Conservation (phyloP, 305 asterid species). For the Fraxinus platypoda region DNA sequence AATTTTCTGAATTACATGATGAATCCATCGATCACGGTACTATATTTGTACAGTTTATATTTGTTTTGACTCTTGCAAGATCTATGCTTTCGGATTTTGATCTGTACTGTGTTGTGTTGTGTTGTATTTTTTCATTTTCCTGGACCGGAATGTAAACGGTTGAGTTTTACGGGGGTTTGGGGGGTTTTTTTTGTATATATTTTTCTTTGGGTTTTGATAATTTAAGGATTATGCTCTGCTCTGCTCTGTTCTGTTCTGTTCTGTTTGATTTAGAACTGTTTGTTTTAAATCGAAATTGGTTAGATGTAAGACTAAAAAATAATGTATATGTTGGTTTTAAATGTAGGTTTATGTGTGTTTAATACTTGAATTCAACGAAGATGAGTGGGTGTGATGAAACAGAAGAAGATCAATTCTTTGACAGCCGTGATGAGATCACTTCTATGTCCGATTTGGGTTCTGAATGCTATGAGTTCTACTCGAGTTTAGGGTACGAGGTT, state of each 20-base stretch:
- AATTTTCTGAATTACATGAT: background rate
- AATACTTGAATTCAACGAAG: constrained; percentile 27
- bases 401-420: constrained; percentile 53
- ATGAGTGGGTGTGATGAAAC: constrained; percentile 40
- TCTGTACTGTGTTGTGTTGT: background rate
- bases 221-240: background rate
- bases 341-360: constrained; percentile 28
- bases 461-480: constrained; percentile 35
- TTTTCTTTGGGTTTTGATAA: background rate
- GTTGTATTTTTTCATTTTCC: background rate
- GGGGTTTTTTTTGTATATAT: background rate
- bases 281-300: background rate
- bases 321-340: constrained; percentile 4
- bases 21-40: background rate
- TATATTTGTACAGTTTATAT: background rate
- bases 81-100: constrained; percentile 8
- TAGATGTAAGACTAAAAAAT: background rate
- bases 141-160: background rate
- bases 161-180: background rate
- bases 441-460: constrained; percentile 43
- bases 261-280: background rate
- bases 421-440: constrained; percentile 46
- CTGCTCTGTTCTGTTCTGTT: background rate
- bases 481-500: constrained; percentile 56
- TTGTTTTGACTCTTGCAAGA: constrained; percentile 3